phyloP scores from a whole-genome alignment of 352 stramenopile genomes.

The Blastocystis sp. region DNA sequence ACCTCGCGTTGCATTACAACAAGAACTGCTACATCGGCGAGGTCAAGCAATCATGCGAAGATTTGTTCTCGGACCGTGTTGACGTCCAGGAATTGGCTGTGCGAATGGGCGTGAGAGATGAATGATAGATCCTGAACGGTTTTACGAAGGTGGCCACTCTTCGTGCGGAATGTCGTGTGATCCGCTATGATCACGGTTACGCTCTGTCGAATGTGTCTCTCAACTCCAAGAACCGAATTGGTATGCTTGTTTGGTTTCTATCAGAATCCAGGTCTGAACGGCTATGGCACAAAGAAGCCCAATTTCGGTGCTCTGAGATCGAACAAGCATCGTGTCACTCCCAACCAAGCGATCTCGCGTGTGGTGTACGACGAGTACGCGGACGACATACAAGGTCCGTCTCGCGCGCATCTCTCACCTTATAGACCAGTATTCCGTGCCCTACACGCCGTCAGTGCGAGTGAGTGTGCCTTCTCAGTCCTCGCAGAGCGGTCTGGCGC shows the following conservation, averaged over 20 bases:
- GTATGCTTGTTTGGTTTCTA: not conserved
- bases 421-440: too few relatives aligned
- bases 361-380: too few relatives aligned
- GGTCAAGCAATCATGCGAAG: not conserved
- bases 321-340: too few relatives aligned
- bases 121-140: not conserved
- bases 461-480: too few relatives aligned
- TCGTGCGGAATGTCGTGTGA: not conserved
- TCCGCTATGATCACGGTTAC: not conserved
- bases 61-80: slow-evolving; percentile 1
- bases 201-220: not conserved
- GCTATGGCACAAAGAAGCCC: slow-evolving; percentile 15
- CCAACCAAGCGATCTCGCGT: too few relatives aligned
- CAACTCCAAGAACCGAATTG: not conserved
- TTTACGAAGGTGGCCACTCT: not conserved
- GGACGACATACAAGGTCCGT: too few relatives aligned
- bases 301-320: not conserved
- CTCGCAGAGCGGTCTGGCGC: too few relatives aligned
- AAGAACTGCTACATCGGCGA: not conserved
- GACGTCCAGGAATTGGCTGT: not conserved
- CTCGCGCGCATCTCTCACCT: too few relatives aligned
- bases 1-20: not conserved
- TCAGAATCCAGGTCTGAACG: not conserved
- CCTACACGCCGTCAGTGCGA: too few relatives aligned
- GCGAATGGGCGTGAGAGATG: not conserved